Conservation (phyloP, 345 rosid species). For the Arabis alpina region DNA sequence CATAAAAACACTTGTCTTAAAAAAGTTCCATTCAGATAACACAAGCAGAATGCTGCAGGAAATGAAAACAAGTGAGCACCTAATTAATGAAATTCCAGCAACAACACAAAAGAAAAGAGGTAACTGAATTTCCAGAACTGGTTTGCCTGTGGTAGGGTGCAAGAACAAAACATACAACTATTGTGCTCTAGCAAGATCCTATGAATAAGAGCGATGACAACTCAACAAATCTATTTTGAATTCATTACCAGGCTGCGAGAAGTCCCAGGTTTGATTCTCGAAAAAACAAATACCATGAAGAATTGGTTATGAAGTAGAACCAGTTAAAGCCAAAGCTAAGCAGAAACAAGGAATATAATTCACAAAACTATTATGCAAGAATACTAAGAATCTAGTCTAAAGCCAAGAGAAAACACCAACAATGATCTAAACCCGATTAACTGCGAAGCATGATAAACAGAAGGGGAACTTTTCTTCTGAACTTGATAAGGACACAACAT, state of each 20-base stretch:
- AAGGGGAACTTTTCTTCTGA: not conserved
- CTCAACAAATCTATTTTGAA: no score
- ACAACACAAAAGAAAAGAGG: not conserved
- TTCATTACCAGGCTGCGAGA: not conserved
- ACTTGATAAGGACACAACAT: not conserved
- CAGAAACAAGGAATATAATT: no score
- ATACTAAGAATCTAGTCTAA: no score
- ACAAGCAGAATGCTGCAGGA: slow-evolving; percentile 27
- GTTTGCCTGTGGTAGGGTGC: slow-evolving; percentile 54
- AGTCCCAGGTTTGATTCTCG: not conserved
- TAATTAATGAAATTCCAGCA: not conserved
- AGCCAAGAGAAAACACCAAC: no score
- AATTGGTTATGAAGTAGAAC: no score
- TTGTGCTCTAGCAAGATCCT: no score
- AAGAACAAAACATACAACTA: slow-evolving; percentile 26
- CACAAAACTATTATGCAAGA: no score
- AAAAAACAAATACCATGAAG: no score
- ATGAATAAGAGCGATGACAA: no score
- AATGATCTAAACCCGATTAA: no score
- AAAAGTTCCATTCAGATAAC: not conserved
- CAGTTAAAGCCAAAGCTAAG: no score
- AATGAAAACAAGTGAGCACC: slow-evolving; percentile 10
- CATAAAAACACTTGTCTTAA: not conserved
- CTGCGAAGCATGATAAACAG: no score
- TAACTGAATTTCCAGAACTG: slow-evolving; percentile 8